Evolutionary conservation across 2,329 filamentous ascomycete species (phyloP).

Genomic region (Talaromyces islandicus): DNA sequence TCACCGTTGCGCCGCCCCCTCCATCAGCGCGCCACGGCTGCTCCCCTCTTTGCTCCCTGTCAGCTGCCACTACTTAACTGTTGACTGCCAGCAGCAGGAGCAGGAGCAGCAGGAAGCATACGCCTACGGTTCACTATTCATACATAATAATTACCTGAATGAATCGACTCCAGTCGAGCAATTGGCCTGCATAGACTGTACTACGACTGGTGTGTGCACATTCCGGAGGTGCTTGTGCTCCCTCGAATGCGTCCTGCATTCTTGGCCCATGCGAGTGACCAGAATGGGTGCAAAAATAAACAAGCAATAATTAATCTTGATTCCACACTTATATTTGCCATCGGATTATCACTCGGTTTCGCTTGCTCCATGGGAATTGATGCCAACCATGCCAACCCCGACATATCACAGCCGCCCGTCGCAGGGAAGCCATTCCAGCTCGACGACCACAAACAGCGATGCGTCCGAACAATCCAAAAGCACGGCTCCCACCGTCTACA

Average conservation of each 20-base stretch:
- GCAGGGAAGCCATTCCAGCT: slow-evolving; percentile 29
- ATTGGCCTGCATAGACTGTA: neutral
- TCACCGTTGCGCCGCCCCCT: neutral
- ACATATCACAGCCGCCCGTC: slow-evolving; percentile 19
- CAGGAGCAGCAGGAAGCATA: too few species aligned
- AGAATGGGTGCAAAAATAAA: neutral
- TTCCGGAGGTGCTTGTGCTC: neutral
- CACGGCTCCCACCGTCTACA: slow-evolving; percentile 34
- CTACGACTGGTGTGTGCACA: neutral
- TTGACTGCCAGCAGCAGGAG: too few species aligned
- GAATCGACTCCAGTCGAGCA: neutral
- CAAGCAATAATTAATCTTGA: neutral
- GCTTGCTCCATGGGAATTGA: neutral
- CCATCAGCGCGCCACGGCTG: slow-evolving; percentile 3
- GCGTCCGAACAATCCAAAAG: slow-evolving; percentile 33
- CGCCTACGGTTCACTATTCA: too few species aligned
- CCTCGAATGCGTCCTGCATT: neutral
- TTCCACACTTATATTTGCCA: too few species aligned
- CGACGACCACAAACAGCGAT: slow-evolving; percentile 33
- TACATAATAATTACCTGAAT: neutral
- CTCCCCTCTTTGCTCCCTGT: neutral
- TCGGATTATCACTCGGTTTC: too few species aligned
- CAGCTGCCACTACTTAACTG: neutral
- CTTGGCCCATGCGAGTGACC: neutral
- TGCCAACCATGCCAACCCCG: slow-evolving; percentile 16